Evolutionary conservation across 2,329 filamentous ascomycete species (phyloP), one percentile per base, ranked within the genome.

Genomic region (Orbilia quercus): DNA sequence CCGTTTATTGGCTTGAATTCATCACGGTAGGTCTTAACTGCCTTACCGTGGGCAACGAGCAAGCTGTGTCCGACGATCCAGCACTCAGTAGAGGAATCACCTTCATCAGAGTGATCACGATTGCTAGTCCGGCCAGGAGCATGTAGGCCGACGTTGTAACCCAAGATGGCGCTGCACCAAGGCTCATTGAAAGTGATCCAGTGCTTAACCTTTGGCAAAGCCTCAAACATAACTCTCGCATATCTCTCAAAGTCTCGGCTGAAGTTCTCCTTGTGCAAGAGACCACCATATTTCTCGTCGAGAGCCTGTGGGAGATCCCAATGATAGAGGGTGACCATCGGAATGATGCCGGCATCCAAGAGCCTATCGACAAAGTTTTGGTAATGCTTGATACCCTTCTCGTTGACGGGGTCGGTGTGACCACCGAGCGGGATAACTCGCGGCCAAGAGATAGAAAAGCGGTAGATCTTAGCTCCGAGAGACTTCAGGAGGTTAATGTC

Each of bases 171-270:
- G 75, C 88, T 91, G 82, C 91, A 96, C 88, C 90, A 95, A 2
- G 92, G 92, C 83, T 96, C 91, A 80, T 95, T 95, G 82, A 94
- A 92, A 23, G 91, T 95, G 80, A 93, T 91, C 92, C 92, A 96
- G 82, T 91, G 85, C 83, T 92, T 91, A 78, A 92, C 91, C 80
- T 89, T 89, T 60, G 88, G 86, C 53, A 96, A 84, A 0, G 88
- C 86, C 79, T 89, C 85, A 82, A 92, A 96, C 78, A 91, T 84
- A 50, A 91, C 84, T 74, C 89, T 88, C 7, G 91, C 90, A 79
- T 93, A 96, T 81, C 89, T 83, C 77, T 90, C 89, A 79, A 88
- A 96, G 82, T 96, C 92, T 69, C 89, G 85, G 1, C 90, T 88
- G 80, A 95, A 96, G 82, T 96, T 91, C 45, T 88, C 84, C 79